Percentiles rank a stretch among this genome's conserved stretches.
phyloP scores from a whole-genome alignment of 139 green algal genomes.

The Coccomyxa sp. region DNA sequence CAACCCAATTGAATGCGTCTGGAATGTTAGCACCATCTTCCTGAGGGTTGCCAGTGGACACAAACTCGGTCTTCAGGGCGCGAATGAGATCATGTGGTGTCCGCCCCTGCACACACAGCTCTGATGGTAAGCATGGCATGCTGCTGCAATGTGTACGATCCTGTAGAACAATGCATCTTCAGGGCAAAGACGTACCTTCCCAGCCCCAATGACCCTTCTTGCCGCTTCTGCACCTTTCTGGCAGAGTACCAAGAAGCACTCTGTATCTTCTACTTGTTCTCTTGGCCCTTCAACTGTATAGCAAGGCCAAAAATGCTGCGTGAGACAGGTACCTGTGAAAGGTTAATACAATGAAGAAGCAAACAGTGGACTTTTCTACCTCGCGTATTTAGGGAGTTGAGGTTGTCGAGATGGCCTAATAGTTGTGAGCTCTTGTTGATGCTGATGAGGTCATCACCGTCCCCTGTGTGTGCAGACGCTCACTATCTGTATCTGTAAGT shows the following conservation, averaged over 20 bases:
- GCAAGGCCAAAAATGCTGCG: background rate
- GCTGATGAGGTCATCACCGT: too few relatives aligned
- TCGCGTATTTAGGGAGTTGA: background rate
- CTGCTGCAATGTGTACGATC: background rate
- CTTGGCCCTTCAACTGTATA: conserved; percentile 39
- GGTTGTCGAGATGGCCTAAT: too few relatives aligned
- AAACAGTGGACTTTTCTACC: background rate
- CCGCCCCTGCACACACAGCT: conserved; percentile 1
- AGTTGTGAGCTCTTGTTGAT: too few relatives aligned
- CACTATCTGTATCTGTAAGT: too few relatives aligned
- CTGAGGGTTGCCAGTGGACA: conserved; percentile 26
- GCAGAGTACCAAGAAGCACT: conserved; percentile 47
- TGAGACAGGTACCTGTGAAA: background rate
- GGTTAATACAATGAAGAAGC: background rate
- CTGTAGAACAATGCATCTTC: background rate
- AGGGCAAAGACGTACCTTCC: conserved; percentile 5
- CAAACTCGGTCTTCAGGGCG: conserved; percentile 23
- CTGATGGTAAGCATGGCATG: background rate
- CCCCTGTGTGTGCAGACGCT: too few relatives aligned
- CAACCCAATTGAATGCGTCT: conserved; percentile 52
- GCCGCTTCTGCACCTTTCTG: conserved; percentile 29
- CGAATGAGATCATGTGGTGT: conserved; percentile 29
- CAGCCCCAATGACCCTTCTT: conserved; percentile 15
- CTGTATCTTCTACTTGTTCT: conserved; percentile 54
- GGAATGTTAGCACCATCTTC: conserved; percentile 21